These are phyloP conservation scores for Naganishia sp. DNA, from an alignment of 1,284 basidiomycete genomes.

Conservation along the genomic window DNA sequence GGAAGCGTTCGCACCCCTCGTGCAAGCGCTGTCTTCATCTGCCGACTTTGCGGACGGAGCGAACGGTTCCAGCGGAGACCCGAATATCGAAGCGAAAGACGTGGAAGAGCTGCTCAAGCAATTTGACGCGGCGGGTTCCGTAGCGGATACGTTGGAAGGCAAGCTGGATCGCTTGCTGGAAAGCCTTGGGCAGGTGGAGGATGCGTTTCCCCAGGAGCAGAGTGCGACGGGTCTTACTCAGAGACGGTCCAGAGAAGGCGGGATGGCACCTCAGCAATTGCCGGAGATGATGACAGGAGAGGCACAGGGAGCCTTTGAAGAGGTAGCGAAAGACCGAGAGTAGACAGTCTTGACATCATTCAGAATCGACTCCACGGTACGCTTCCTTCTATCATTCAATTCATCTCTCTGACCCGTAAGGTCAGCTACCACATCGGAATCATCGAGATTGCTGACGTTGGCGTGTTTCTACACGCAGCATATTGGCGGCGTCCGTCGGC, in stretches of 20 bases:
- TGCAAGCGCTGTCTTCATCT: constrained; percentile 21
- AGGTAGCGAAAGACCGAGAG: constrained; percentile 17
- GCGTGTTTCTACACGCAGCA: too few relatives aligned
- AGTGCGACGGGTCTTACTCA: not conserved
- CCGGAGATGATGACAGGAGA: constrained; percentile 29
- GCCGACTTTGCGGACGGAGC: constrained; percentile 26
- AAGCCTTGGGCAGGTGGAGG: constrained; percentile 43
- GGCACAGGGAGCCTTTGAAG: constrained; percentile 29
- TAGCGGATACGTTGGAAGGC: constrained; percentile 51
- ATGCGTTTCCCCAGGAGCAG: constrained; percentile 37
- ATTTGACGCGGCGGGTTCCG: constrained; percentile 50
- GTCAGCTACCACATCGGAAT: too few relatives aligned
- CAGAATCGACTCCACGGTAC: too few relatives aligned
- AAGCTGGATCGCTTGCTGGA: constrained; percentile 49
- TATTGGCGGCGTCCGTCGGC: too few relatives aligned
- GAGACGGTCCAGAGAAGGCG: not conserved
- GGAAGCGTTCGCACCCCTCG: constrained; percentile 27
- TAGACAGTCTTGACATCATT: not conserved
- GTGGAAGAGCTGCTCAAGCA: constrained; percentile 47
- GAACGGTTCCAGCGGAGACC: not conserved
- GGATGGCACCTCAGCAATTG: constrained; percentile 1
- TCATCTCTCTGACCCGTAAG: too few relatives aligned
- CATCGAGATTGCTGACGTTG: too few relatives aligned
- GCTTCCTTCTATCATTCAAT: too few relatives aligned
- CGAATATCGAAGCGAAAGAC: constrained; percentile 26